These are phyloP conservation scores for Coniosporium apollinis DNA, from an alignment of 495 filamentous ascomycete species.

Conservation along the genomic window DNA sequence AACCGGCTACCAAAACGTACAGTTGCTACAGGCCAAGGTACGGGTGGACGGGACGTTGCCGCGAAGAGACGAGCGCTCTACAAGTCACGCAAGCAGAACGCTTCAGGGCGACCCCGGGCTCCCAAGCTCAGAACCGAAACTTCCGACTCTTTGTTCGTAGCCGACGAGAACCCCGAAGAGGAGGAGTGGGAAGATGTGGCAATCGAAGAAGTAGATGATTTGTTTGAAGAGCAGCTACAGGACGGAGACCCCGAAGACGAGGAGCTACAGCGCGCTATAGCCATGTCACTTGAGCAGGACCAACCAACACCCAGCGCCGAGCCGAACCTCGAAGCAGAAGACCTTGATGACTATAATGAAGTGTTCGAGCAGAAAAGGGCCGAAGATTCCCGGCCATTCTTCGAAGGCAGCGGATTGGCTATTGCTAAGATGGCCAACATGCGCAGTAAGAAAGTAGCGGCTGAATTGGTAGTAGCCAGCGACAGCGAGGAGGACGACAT, in stretches of 20 bases:
- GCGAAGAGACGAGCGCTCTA: slow-evolving; percentile 31
- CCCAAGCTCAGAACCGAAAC: slow-evolving; percentile 10
- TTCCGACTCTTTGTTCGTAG: slow-evolving; percentile 50
- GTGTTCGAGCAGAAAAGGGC: slow-evolving; percentile 34
- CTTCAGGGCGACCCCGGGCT: slow-evolving; percentile 7
- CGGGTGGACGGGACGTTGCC: slow-evolving; percentile 22
- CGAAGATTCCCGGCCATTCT: slow-evolving; percentile 34
- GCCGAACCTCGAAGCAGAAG: slow-evolving; percentile 26
- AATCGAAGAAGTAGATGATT: slow-evolving; percentile 15
- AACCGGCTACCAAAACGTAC: slow-evolving; percentile 62
- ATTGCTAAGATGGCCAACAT: slow-evolving; percentile 49
- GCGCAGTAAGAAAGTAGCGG: slow-evolving; percentile 36
- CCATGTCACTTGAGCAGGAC: slow-evolving; percentile 46
- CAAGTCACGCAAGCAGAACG: slow-evolving; percentile 18
- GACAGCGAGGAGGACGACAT: slow-evolving; percentile 44
- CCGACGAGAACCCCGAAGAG: slow-evolving; percentile 26
- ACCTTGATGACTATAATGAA: slow-evolving; percentile 26
- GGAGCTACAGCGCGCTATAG: slow-evolving; percentile 66
- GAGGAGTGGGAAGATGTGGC: slow-evolving; percentile 19
- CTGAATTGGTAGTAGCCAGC: slow-evolving; percentile 19
- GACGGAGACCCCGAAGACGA: slow-evolving; percentile 66
- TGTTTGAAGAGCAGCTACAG: slow-evolving; percentile 25
- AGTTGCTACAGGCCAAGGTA: slow-evolving; percentile 8
- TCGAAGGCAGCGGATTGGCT: slow-evolving; percentile 34
- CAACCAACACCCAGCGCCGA: slow-evolving; percentile 7